Base-by-base conservation (phyloP, 495 filamentous ascomycete genomes). In the Hyaloscypha variabilis region DNA sequence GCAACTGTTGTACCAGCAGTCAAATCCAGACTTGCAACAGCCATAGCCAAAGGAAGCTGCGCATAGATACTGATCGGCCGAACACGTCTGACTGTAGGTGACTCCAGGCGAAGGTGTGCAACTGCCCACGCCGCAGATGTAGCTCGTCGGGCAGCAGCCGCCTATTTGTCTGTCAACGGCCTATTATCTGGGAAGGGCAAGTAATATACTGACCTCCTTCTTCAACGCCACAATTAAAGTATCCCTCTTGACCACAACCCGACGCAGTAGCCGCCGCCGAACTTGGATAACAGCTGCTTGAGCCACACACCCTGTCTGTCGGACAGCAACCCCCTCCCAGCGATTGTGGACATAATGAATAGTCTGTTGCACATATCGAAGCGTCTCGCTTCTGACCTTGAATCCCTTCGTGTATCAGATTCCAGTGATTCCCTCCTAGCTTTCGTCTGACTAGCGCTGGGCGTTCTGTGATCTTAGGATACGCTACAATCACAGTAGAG, bases 291-390 rank as follows among this genome's bases (percentile, higher is more conserved):
- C 70, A 72, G 52, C 61, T 65, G 24, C 36, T 59, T 11, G 56
- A n/a, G 13, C 65, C 70, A 39, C 70, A 72, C 46, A 66, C 51
- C 25, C 65, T 58, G 61, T 68, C 67, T 53, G 31, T 68, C 23
- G 70, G 70, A 64, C 70, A 72, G 29, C 70, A 72, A 14, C 70
- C 70, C 6, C 70, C 70, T 31, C 58, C 61, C 28, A 70, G 24
- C 0, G 64, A 65, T 21, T 62, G 13, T n/a, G 67, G 63, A 57
- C 70, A 72, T 14, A 63, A 50, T 29, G 67, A 54, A 24, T 67
- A 66, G 28, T 54, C 60, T 13, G 54, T 28, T 10, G 61, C 51
- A 70, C 70, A 72, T 53, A 52, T 5, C 34, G 62, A 52, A 1
- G 58, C 67, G 58, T 72, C 67, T 61, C 70, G 62, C 52, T 70